These are phyloP conservation scores for Paraurostyla sp. DNA, from an alignment of 73 alveolate genomes.

Conservation along the genomic window DNA sequence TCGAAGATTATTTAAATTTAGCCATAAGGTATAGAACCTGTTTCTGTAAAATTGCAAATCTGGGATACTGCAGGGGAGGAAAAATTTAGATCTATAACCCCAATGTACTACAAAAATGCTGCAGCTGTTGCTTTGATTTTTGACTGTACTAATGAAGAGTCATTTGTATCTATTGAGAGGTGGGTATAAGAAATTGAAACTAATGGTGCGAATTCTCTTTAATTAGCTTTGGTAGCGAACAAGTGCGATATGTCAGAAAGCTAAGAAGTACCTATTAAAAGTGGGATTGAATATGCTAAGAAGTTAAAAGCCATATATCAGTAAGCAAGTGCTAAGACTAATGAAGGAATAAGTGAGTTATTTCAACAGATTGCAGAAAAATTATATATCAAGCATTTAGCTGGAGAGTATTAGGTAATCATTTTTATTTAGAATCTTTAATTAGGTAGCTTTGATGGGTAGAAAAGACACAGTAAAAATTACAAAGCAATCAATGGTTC, in stretches of 20 bases:
- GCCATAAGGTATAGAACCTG: constrained; percentile 11
- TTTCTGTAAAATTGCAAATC: constrained; percentile 36
- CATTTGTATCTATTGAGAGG: constrained; percentile 65
- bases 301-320: not conserved
- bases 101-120: constrained; percentile 75
- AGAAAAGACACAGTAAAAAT: constrained; percentile 2
- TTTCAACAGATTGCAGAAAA: constrained; percentile 2
- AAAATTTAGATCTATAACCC: constrained; percentile 69
- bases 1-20: not conserved
- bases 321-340: constrained; percentile 29
- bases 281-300: constrained; percentile 26
- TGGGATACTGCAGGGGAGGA: constrained; percentile 88
- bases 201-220: not conserved
- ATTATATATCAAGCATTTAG: not conserved
- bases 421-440: not conserved
- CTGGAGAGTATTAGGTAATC: not conserved
- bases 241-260: constrained; percentile 38
- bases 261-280: not conserved
- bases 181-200: constrained; percentile 44
- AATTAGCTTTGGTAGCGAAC: constrained; percentile 5
- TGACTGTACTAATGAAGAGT: constrained; percentile 70
- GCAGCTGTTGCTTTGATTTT: constrained; percentile 74
- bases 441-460: not conserved
- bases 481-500: not conserved
- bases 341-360: not conserved